Evolutionary conservation across 2,329 filamentous ascomycete species (phyloP).

Genomic region (Penicillium frequentans): DNA sequence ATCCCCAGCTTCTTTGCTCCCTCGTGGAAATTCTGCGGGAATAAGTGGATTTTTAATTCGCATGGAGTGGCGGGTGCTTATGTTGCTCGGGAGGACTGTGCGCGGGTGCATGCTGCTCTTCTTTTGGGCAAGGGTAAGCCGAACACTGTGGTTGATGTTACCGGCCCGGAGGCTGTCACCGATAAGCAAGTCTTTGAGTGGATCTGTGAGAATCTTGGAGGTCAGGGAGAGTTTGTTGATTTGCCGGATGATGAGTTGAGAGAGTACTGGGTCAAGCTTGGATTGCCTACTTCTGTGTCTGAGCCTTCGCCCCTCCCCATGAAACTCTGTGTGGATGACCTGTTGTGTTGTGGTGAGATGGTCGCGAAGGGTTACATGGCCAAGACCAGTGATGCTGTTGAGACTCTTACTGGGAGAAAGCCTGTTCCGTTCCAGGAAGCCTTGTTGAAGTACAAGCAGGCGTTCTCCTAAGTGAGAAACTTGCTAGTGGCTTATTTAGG

Average conservation of each 20-base stretch:
- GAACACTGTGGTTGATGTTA: background rate
- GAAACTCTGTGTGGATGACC: slow-evolving; percentile 7
- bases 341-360: slow-evolving; percentile 6
- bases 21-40: background rate
- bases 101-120: background rate
- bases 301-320: slow-evolving; percentile 2
- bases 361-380: slow-evolving; percentile 5
- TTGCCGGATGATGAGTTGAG: slow-evolving; percentile 1
- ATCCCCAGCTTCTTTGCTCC: slow-evolving; percentile 4
- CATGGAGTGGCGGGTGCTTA: background rate
- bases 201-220: background rate
- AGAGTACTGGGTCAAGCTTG: background rate
- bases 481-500: too few relatives aligned
- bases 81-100: background rate
- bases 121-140: background rate
- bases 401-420: slow-evolving; percentile 1
- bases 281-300: background rate
- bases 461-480: background rate
- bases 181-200: slow-evolving; percentile 1
- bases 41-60: background rate
- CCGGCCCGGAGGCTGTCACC: slow-evolving; percentile 2
- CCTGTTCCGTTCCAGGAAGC: background rate
- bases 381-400: slow-evolving; percentile 2
- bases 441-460: background rate
- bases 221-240: background rate